Conservation (phyloP, 805 yeast genomes). For the Ogataea methanolica region DNA sequence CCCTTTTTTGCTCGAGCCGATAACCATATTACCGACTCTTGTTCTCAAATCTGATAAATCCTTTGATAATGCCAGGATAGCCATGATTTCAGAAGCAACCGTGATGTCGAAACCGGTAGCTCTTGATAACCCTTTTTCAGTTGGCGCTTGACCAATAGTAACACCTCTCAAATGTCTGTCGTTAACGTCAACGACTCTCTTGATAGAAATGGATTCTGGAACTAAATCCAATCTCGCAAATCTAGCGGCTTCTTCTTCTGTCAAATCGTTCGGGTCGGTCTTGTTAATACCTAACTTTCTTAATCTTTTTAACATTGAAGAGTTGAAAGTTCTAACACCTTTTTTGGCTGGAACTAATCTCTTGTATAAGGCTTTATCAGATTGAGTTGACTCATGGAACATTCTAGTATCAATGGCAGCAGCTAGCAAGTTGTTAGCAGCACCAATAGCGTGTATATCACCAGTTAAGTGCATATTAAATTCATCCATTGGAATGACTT, state of each 20-base stretch:
- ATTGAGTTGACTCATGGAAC: conserved; percentile 76
- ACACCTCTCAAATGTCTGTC: conserved; percentile 76
- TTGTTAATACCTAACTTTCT: conserved; percentile 63
- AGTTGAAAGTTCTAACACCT: conserved; percentile 63
- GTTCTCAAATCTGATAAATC: conserved; percentile 68
- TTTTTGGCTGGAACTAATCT: conserved; percentile 73
- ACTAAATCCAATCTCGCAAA: conserved; percentile 73
- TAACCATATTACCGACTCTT: conserved; percentile 71
- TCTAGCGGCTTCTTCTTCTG: conserved; percentile 57
- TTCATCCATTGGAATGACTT: conserved; percentile 86
- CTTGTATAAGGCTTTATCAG: conserved; percentile 65
- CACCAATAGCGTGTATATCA: conserved; percentile 80
- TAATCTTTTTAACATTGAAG: conserved; percentile 63
- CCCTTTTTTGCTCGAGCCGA: conserved; percentile 61
- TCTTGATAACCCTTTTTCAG: conserved; percentile 71
- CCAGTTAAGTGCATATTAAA: conserved; percentile 84
- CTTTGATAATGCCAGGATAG: conserved; percentile 69
- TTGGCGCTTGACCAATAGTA: conserved; percentile 77
- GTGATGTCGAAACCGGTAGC: conserved; percentile 78
- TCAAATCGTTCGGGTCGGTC: conserved; percentile 68
- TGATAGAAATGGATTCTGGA: conserved; percentile 76
- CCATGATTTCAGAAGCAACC: conserved; percentile 85
- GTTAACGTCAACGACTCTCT: conserved; percentile 81
- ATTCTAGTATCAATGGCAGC: conserved; percentile 86
- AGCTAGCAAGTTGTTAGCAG: conserved; percentile 75